Conservation (phyloP, 2,329 filamentous ascomycete genomes). For the Talaromyces piceae region DNA sequence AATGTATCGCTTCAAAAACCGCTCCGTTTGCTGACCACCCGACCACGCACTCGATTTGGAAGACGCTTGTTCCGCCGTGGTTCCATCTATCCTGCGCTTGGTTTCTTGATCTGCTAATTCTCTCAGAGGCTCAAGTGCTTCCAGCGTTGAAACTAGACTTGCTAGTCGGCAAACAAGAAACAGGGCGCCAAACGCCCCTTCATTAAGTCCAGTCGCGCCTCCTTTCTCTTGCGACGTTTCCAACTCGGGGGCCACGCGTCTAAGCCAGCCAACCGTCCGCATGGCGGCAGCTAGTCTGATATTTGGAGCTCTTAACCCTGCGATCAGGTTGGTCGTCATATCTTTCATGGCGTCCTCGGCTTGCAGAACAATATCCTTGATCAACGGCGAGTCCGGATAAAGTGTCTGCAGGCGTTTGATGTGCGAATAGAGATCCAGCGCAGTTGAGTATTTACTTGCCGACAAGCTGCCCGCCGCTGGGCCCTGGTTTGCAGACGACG, state of each 20-base stretch:
- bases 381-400: slow-evolving; percentile 70
- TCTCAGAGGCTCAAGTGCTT: slow-evolving; percentile 74
- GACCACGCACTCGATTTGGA: slow-evolving; percentile 24
- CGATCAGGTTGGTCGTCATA: slow-evolving; percentile 78
- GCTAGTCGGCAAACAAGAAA: slow-evolving; percentile 81
- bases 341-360: slow-evolving; percentile 82
- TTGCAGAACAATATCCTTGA: slow-evolving; percentile 65
- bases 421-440: slow-evolving; percentile 86
- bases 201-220: slow-evolving; percentile 24
- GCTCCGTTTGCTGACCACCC: slow-evolving; percentile 81
- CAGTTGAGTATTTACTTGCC: slow-evolving; percentile 73
- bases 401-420: slow-evolving; percentile 77
- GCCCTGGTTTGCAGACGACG: slow-evolving; percentile 29
- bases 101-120: slow-evolving; percentile 86
- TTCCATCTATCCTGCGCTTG: slow-evolving; percentile 32
- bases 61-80: slow-evolving; percentile 17
- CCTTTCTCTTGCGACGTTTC: slow-evolving; percentile 37
- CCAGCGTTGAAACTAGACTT: slow-evolving; percentile 70
- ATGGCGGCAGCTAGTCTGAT: slow-evolving; percentile 86
- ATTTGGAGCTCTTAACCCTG: slow-evolving; percentile 64
- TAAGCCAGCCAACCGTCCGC: slow-evolving; percentile 83
- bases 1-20: slow-evolving; percentile 89
- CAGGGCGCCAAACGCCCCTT: slow-evolving; percentile 70
- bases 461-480: slow-evolving; percentile 36
- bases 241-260: slow-evolving; percentile 76